Evolutionary conservation across 1,284 basidiomycete genomes (phyloP).

Genomic region (Sparassis latifolia): DNA sequence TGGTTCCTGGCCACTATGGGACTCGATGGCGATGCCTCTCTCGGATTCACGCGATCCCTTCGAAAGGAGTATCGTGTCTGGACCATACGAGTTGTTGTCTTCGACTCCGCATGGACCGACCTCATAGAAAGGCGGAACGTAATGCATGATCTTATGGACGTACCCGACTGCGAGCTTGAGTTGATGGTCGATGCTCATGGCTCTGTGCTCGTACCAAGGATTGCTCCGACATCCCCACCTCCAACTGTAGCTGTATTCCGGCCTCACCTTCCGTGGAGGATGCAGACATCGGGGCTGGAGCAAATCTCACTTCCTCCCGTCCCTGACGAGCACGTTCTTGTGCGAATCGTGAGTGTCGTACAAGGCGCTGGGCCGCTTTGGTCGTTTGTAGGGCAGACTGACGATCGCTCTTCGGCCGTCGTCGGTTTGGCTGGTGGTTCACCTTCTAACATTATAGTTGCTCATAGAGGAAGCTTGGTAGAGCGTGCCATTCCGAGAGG

Average conservation of each 20-base stretch:
- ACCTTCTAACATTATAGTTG: slow-evolving; percentile 7
- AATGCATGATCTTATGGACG: neutral
- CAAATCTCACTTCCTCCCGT: slow-evolving; percentile 2
- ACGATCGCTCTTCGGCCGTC: slow-evolving; percentile 3
- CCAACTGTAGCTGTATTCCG: neutral
- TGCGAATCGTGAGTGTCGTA: slow-evolving; percentile 3
- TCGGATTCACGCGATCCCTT: slow-evolving; percentile 13
- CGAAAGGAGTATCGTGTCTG: slow-evolving; percentile 13
- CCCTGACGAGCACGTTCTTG: slow-evolving; percentile 3
- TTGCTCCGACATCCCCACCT: slow-evolving; percentile 2
- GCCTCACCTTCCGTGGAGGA: slow-evolving; percentile 5
- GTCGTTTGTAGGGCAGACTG: slow-evolving; percentile 7
- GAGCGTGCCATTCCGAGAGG: neutral
- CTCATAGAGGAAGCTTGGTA: slow-evolving; percentile 4
- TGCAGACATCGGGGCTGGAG: slow-evolving; percentile 1
- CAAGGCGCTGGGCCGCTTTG: slow-evolving; percentile 2
- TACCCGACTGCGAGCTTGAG: slow-evolving; percentile 5
- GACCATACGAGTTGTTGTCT: slow-evolving; percentile 12
- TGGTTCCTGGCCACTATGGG: slow-evolving; percentile 12
- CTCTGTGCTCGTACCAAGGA: slow-evolving; percentile 4
- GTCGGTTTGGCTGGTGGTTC: slow-evolving; percentile 6
- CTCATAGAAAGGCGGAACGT: slow-evolving; percentile 1
- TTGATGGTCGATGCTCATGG: slow-evolving; percentile 8
- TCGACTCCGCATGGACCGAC: slow-evolving; percentile 3
- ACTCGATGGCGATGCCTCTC: slow-evolving; percentile 11